A percentile compares a stretch with the other conserved stretches of the same genome.
phyloP scores from a whole-genome alignment of 2,329 filamentous ascomycete genomes.

The Arachnomyces sp. region DNA sequence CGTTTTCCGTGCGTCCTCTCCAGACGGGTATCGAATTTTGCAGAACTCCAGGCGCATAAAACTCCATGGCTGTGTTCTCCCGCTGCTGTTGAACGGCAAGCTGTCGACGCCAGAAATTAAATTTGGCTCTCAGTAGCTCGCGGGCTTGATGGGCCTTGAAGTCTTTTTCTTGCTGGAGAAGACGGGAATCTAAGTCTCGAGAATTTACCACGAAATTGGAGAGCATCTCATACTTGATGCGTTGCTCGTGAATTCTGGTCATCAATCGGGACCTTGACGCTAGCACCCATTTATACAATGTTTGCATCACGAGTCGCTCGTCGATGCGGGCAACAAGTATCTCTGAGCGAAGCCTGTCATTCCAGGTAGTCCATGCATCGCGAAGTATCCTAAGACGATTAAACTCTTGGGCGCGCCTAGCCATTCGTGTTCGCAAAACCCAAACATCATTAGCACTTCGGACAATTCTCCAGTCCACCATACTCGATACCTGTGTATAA shows the following conservation, averaged over 20 bases:
- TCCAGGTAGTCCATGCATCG: slow-evolving; percentile 55
- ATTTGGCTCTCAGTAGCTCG: slow-evolving; percentile 26
- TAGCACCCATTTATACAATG: slow-evolving; percentile 55
- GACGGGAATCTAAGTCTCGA: slow-evolving; percentile 27
- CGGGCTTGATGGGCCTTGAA: slow-evolving; percentile 26
- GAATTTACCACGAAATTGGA: slow-evolving; percentile 32
- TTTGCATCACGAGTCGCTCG: slow-evolving; percentile 47
- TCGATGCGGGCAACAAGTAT: slow-evolving; percentile 46
- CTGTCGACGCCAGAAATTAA: slow-evolving; percentile 31
- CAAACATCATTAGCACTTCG: slow-evolving; percentile 42
- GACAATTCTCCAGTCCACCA: slow-evolving; percentile 38
- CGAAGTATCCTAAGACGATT: slow-evolving; percentile 46
- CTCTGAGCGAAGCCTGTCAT: slow-evolving; percentile 49
- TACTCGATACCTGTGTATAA: slow-evolving; percentile 34
- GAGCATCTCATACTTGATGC: slow-evolving; percentile 31
- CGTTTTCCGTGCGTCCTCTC: slow-evolving; percentile 32
- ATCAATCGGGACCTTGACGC: slow-evolving; percentile 37
- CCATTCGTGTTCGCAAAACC: slow-evolving; percentile 37
- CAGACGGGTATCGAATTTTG: slow-evolving; percentile 34
- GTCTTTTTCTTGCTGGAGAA: slow-evolving; percentile 29
- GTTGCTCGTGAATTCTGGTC: slow-evolving; percentile 32
- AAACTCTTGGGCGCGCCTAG: slow-evolving; percentile 41
- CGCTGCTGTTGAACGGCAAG: slow-evolving; percentile 32
- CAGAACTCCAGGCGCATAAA: slow-evolving; percentile 34
- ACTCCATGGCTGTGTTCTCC: slow-evolving; percentile 34